Evolutionary conservation across 192 early-diverging fungal genomes (phyloP), one percentile per base, ranked within the genome.

Genomic region (Linnemannia hyalina): DNA sequence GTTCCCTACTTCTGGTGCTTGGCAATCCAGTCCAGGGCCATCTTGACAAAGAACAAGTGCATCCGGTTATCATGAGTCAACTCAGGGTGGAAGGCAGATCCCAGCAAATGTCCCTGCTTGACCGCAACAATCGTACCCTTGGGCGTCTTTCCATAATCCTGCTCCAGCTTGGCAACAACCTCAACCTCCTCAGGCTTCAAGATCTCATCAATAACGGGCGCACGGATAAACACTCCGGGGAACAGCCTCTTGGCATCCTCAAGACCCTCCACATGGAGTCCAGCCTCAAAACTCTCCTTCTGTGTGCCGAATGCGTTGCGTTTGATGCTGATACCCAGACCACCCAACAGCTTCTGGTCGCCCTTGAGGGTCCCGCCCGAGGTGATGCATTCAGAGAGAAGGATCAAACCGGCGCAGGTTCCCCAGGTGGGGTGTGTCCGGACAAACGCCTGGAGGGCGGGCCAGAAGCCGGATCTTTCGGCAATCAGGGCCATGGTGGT

Each of bases 261-360:
- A 10, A 92, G 63, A 16, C 85, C 82, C 26, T 89, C 86, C 41
- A 92, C 90, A 82, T 89, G 81, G 57, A 99, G 88, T 40, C 89
- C 87, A 44, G 93, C 93, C 41, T 95, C 94, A 85, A 99, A 99
- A 26, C 96, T 97, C 76, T 97, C 97, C 69, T 95, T 90, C 75
- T 99, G 98, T 68, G 94, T 92, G 20, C 98, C 98, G 87, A 99
- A 99, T 52, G 96, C 95, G 87, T 99, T 99, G 70, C 98, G 93
- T 72, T 94, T 94, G 32, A 99, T 97, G 10, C 93, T 93, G 26
- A 97, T 94, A 41, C 93, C 91, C 57, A 99, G 90, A 8, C 94
- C 97, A 44, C 96, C 95, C 54, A 99, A 89, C 71, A 96, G 88
- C 82, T 92, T 89, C 85, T 99, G 98, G 5, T 98, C 98, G 49